Conservation (phyloP, 129 eudicot species). For the Sambucus nigra region DNA sequence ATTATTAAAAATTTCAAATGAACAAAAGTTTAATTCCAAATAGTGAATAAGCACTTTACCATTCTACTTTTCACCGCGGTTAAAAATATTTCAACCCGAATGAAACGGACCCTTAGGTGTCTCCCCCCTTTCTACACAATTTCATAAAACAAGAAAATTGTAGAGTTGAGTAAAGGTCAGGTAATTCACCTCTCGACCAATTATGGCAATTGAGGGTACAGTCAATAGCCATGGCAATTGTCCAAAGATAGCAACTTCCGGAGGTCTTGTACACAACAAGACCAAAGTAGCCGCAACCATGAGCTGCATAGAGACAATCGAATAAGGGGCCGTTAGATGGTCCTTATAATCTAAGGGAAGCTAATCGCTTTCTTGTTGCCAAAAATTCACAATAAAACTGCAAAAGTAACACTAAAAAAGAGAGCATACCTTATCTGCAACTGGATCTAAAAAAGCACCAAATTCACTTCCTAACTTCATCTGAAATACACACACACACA, state of each 20-base stretch:
- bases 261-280: slow-evolving; percentile 79
- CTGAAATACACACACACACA: slow-evolving; percentile 37
- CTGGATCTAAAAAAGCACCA: slow-evolving; percentile 98
- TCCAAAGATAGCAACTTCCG: slow-evolving; percentile 63
- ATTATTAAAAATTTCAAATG: too few relatives aligned
- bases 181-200: slow-evolving; percentile 80
- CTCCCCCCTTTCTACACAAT: too few relatives aligned
- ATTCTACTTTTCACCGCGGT: too few relatives aligned
- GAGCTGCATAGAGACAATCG: slow-evolving; percentile 48
- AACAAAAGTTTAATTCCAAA: too few relatives aligned
- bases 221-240: slow-evolving; percentile 77
- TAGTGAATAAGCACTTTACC: too few relatives aligned
- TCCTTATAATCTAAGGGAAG: not conserved
- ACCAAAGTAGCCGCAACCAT: slow-evolving; percentile 97
- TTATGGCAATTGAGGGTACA: slow-evolving; percentile 83
- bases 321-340: not conserved
- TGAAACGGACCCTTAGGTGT: too few relatives aligned
- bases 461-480: slow-evolving; percentile 85
- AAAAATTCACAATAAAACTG: not conserved
- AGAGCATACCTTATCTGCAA: slow-evolving; percentile 81
- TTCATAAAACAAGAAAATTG: not conserved
- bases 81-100: too few relatives aligned
- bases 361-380: not conserved
- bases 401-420: not conserved
- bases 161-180: slow-evolving; percentile 1